phyloP scores from a whole-genome alignment of 1,139 yeast species.

The Suhomyces taliae region DNA sequence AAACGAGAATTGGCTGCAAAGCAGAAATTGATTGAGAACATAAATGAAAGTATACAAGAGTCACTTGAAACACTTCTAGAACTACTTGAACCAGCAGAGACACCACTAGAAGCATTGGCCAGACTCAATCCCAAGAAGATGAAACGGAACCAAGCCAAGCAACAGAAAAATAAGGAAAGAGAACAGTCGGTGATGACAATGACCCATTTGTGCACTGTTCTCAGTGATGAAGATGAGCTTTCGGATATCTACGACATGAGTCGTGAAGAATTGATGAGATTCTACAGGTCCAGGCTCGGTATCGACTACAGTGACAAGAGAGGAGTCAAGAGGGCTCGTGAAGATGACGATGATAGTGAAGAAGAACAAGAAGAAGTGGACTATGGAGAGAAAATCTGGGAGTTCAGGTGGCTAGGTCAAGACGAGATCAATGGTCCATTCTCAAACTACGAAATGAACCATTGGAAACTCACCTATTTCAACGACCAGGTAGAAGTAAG shows the following conservation, averaged over 20 bases:
- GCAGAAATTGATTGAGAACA: conserved; percentile 8
- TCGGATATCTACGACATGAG: conserved; percentile 53
- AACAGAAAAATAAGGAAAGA: conserved; percentile 13
- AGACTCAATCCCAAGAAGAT: conserved; percentile 37
- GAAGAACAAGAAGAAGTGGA: conserved; percentile 15
- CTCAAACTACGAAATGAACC: conserved; percentile 52
- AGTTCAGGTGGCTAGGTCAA: conserved; percentile 58
- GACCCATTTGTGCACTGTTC: conserved; percentile 52
- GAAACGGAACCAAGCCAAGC: conserved; percentile 13
- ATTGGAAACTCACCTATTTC: conserved; percentile 62
- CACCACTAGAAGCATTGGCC: conserved; percentile 61
- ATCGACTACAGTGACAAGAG: conserved; percentile 19
- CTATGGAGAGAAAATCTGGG: conserved; percentile 50
- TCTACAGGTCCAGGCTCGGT: conserved; percentile 54
- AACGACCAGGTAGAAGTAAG: conserved; percentile 49
- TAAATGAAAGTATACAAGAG: conserved; percentile 17
- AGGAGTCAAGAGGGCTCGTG: conserved; percentile 10
- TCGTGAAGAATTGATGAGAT: conserved; percentile 60
- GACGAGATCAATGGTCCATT: conserved; percentile 60
- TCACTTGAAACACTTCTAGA: conserved; percentile 40
- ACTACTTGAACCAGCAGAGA: conserved; percentile 58
- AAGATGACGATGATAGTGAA: conserved; percentile 1
- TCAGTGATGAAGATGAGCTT: conserved; percentile 41
- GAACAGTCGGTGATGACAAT: conserved; percentile 35
- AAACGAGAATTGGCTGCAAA: conserved; percentile 18